phyloP scores from a whole-genome alignment of 2,329 filamentous ascomycete species.

The Ophiostoma himal-ulmi region DNA sequence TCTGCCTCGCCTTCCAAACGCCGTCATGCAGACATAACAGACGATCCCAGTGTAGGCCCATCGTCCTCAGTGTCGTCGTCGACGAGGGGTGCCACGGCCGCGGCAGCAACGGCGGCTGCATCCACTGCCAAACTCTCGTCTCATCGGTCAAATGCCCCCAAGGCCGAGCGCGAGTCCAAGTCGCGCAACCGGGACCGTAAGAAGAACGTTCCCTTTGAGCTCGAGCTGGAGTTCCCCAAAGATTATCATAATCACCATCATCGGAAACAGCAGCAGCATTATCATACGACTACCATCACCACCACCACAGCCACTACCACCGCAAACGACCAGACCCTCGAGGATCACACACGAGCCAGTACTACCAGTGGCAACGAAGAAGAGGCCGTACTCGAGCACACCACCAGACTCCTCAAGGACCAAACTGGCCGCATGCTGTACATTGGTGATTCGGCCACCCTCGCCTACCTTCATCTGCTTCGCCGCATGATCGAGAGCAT shows the following conservation, averaged over 20 bases:
- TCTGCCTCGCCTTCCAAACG: conserved; percentile 18
- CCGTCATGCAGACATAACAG: conserved; percentile 4
- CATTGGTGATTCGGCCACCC: conserved; percentile 56
- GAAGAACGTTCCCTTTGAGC: neutral
- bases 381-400: conserved; percentile 50
- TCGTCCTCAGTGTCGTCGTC: neutral
- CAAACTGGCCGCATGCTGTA: conserved; percentile 53
- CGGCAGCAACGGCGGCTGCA: neutral
- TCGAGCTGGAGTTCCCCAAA: neutral
- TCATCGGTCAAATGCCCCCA: neutral
- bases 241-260: too few species aligned
- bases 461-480: conserved; percentile 56
- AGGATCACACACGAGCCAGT: conserved; percentile 34
- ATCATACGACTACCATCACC: neutral
- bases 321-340: conserved; percentile 30
- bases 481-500: conserved; percentile 54
- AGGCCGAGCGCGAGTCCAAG: neutral
- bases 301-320: neutral
- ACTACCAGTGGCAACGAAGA: conserved; percentile 46
- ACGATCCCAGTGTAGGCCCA: neutral
- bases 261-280: neutral
- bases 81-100: neutral
- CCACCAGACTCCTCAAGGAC: conserved; percentile 55
- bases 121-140: neutral
- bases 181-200: neutral